Base-by-base conservation (phyloP, 2,329 filamentous ascomycete species). In the Neoarthrinium moseri region DNA sequence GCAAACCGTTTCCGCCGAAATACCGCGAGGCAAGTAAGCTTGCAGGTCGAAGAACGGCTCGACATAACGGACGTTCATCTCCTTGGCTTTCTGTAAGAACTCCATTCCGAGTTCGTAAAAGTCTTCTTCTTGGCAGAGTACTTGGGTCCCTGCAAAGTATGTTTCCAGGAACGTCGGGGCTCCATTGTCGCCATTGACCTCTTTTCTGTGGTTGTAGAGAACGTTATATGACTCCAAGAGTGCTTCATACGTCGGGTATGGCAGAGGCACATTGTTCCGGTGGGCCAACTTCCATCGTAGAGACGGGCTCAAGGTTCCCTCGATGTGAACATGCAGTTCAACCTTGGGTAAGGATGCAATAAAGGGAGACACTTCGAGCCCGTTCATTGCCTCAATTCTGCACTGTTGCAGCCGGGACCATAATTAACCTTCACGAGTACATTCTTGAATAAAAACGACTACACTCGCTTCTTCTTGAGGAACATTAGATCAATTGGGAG, bases 251-350 rank as follows among this genome's bases (percentile, higher is more conserved):
- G 60, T 61, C 11, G 51, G 39, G 38, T 66, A 64, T 1, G 49
- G 54, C 13, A 68, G 50, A 4, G 51, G n/a, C 8, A 67, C 53
- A 4, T 52, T 56, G 48, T 73, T 73, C 17, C 65, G 63, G 22
- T 64, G 60, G 3, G 70, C 60, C 8, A 73, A 59, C 22, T 63
- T 63, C 69, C 69, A 74, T 42, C 65, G 61, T 2, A 74, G 56
- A 15, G 61, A 54, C 0, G 70, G 66, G 2, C 60, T 65, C n/a
- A 73, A 55, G 2, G 67, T 72, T 6, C 71, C 71, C 59, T 74
- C 72, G 40, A 74, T 70, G 54, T 74, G 71, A 18, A 74, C 47
- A 51, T 74, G 71, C 6, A 73, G 67, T 51, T 74, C 71, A 20
- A 72, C 65, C 44, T 74, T 74, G 5, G 71, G 71, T 1, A 73